A percentile compares a stretch with the other conserved stretches of the same genome.
phyloP scores from a whole-genome alignment of 2,329 filamentous ascomycete species.

The Zymoseptoria crescenta region DNA sequence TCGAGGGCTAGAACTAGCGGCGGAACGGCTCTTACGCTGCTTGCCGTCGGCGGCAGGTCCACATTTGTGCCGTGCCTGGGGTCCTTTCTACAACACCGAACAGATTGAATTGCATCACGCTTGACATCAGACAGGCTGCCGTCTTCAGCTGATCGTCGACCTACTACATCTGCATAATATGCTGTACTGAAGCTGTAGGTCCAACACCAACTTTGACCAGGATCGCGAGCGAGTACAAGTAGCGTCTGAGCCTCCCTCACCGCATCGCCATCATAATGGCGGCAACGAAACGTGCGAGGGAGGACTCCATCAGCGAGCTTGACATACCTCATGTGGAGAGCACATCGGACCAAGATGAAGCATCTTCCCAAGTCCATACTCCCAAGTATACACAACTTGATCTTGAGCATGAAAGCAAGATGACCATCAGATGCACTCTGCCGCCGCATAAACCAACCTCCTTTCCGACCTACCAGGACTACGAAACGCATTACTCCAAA shows the following conservation, averaged over 20 bases:
- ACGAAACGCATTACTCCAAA: slow-evolving; percentile 78
- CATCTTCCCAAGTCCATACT: slow-evolving; percentile 12
- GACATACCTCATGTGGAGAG: slow-evolving; percentile 7
- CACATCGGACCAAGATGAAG: background rate
- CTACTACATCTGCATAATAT: background rate
- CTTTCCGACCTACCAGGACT: slow-evolving; percentile 70
- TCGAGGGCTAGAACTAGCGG: background rate
- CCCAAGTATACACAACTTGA: slow-evolving; percentile 51
- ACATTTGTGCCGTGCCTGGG: too few relatives aligned
- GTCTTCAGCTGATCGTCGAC: background rate
- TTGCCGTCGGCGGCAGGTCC: background rate
- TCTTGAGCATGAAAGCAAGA: slow-evolving; percentile 39
- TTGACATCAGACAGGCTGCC: background rate
- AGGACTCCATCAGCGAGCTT: slow-evolving; percentile 37
- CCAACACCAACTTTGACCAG: background rate
- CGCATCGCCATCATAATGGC: slow-evolving; percentile 39
- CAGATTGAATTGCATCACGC: background rate
- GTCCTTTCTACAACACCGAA: too few relatives aligned
- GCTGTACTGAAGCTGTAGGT: background rate
- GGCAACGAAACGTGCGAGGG: slow-evolving; percentile 49
- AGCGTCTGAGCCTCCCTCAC: slow-evolving; percentile 40
- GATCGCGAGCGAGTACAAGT: slow-evolving; percentile 4
- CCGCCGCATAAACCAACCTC: slow-evolving; percentile 68
- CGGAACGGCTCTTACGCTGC: background rate
- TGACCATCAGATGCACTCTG: slow-evolving; percentile 69